Conservation (phyloP, 805 yeast genomes). For the Zygotorulaspora florentina region DNA sequence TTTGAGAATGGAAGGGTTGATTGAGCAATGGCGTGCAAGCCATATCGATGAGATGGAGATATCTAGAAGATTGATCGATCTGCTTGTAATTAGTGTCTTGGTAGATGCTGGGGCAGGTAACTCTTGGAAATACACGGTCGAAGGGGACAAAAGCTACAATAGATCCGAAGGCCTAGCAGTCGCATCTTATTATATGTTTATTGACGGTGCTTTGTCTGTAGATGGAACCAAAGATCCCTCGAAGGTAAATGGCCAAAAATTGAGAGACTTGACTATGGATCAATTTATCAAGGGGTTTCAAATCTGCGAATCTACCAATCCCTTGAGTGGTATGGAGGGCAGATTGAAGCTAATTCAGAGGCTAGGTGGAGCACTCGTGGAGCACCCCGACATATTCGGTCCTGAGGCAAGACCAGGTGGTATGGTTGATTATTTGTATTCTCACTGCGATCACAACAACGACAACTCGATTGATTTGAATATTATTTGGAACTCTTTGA, state of each 20-base stretch:
- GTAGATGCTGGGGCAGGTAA: slow-evolving; percentile 70
- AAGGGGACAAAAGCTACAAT: slow-evolving; percentile 27
- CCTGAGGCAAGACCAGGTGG: slow-evolving; percentile 49
- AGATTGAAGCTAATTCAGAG: slow-evolving; percentile 44
- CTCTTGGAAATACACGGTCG: slow-evolving; percentile 47
- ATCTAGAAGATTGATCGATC: slow-evolving; percentile 51
- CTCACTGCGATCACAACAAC: slow-evolving; percentile 15
- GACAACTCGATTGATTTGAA: slow-evolving; percentile 39
- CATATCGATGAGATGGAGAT: slow-evolving; percentile 41
- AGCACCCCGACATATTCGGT: slow-evolving; percentile 44
- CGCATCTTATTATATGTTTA: slow-evolving; percentile 53
- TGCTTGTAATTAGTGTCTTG: slow-evolving; percentile 56
- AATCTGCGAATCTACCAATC: slow-evolving; percentile 41
- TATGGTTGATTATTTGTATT: slow-evolving; percentile 45
- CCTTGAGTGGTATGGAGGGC: slow-evolving; percentile 53
- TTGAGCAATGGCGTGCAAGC: slow-evolving; percentile 37
- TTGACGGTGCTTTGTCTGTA: slow-evolving; percentile 43
- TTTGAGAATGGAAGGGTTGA: slow-evolving; percentile 42
- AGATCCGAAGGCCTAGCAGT: slow-evolving; percentile 66
- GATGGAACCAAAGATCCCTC: slow-evolving; percentile 34
- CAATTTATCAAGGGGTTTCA: slow-evolving; percentile 45
- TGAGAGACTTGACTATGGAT: slow-evolving; percentile 36
- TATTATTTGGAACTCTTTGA: slow-evolving; percentile 50
- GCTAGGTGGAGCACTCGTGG: slow-evolving; percentile 45
- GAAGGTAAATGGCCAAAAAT: slow-evolving; percentile 43